phyloP scores from a whole-genome alignment of 2,329 filamentous ascomycete genomes.

The Metarhizium anisopliae region DNA sequence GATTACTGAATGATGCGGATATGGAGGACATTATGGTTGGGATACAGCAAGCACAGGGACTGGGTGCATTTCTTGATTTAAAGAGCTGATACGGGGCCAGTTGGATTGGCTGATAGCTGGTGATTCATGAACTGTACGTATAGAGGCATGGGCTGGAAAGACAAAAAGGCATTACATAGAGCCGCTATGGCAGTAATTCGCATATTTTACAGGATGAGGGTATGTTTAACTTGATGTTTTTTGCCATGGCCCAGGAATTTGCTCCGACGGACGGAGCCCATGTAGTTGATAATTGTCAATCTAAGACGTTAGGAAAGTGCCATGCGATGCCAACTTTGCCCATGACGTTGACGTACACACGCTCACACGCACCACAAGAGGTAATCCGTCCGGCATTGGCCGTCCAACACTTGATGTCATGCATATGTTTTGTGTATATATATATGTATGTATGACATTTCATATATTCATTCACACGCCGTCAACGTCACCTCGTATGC shows the following conservation, averaged over 20 bases:
- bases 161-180: constrained; percentile 1
- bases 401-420: too few species aligned
- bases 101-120: background rate
- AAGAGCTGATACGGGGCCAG: background rate
- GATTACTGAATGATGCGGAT: background rate
- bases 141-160: constrained; percentile 2
- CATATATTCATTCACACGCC: background rate
- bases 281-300: too few species aligned
- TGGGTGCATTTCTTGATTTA: background rate
- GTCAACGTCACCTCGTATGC: constrained; percentile 6
- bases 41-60: background rate
- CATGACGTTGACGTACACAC: too few species aligned
- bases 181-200: background rate
- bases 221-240: background rate
- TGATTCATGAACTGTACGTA: constrained; percentile 1
- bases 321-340: too few species aligned
- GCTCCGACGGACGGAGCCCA: too few species aligned
- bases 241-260: too few species aligned
- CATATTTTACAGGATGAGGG: background rate
- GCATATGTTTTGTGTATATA: background rate
- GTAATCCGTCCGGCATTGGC: too few species aligned
- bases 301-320: too few species aligned
- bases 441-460: background rate
- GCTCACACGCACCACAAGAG: background rate
- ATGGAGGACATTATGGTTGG: background rate